A percentile compares a stretch with the other conserved stretches of the same genome.
Evolutionary conservation across 2,329 filamentous ascomycete genomes (phyloP).

Genomic region (Fusarium chaquense): DNA sequence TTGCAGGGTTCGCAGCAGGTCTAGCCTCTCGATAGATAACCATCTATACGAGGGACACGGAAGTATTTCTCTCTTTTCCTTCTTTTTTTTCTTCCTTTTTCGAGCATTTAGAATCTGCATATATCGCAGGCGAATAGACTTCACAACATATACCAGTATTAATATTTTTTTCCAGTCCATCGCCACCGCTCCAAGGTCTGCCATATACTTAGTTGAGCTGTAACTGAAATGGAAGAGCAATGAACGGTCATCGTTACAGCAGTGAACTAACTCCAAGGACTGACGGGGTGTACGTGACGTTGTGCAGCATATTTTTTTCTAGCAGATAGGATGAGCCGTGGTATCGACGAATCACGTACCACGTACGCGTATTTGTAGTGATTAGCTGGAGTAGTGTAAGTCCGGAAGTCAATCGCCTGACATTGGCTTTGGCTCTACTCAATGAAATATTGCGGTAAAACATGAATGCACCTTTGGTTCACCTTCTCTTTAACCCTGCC

Average conservation of each 20-base stretch:
- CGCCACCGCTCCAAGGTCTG: background rate
- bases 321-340: background rate
- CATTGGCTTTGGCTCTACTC: slow-evolving; percentile 1
- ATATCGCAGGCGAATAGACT: background rate
- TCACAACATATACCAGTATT: background rate
- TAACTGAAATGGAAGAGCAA: background rate
- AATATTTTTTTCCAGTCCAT: background rate
- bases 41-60: background rate
- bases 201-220: background rate
- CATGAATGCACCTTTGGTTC: slow-evolving; percentile 32
- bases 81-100: background rate
- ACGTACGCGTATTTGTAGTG: slow-evolving; percentile 6
- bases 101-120: background rate
- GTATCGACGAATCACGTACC: slow-evolving; percentile 21
- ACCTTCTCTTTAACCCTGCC: slow-evolving; percentile 20
- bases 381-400: slow-evolving; percentile 32
- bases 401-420: slow-evolving; percentile 41
- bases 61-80: background rate
- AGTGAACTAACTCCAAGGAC: background rate
- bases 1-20: slow-evolving; percentile 17
- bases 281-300: background rate
- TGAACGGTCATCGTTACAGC: background rate
- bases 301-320: background rate
- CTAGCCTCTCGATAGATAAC: background rate
- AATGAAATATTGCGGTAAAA: slow-evolving; percentile 18